These are phyloP conservation scores for Sugiyamaella sp. DNA, from an alignment of 1,139 yeast species.

Conservation along the genomic window DNA sequence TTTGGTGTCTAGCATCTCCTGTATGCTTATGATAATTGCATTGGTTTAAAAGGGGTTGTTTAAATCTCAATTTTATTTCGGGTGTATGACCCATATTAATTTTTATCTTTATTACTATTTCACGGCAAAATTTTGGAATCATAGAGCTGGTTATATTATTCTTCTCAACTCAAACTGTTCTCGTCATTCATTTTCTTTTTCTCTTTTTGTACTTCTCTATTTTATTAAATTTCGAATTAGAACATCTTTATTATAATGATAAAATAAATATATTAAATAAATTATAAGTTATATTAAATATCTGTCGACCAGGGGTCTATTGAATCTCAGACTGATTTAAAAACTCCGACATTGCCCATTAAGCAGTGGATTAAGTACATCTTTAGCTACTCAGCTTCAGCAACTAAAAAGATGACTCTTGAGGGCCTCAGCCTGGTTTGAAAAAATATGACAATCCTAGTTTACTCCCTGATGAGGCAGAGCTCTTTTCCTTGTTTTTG, in stretches of 20 bases:
- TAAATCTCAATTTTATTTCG: background rate
- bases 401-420: background rate
- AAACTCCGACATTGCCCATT: too few relatives aligned
- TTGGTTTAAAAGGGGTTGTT: conserved; percentile 2
- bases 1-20: conserved; percentile 1
- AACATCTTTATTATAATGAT: conserved; percentile 8
- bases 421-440: conserved; percentile 17
- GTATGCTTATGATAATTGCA: conserved; percentile 3
- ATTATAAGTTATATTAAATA: conserved; percentile 2
- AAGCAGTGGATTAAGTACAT: too few relatives aligned
- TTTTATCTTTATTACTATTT: conserved; percentile 5
- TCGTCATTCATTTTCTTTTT: conserved; percentile 7
- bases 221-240: conserved; percentile 3
- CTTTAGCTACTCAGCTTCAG: too few relatives aligned
- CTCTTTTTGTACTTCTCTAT: background rate
- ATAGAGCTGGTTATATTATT: conserved; percentile 6
- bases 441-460: conserved; percentile 22
- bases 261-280: conserved; percentile 8
- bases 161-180: background rate
- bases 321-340: too few relatives aligned
- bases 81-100: background rate
- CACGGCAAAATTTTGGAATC: conserved; percentile 3
- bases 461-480: conserved; percentile 5
- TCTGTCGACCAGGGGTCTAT: background rate
- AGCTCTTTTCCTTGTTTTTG: conserved; percentile 14